Percentiles rank a stretch among this genome's conserved stretches.
Evolutionary conservation across 1,139 yeast species (phyloP).

Genomic region (Kodamaea fungicola): DNA sequence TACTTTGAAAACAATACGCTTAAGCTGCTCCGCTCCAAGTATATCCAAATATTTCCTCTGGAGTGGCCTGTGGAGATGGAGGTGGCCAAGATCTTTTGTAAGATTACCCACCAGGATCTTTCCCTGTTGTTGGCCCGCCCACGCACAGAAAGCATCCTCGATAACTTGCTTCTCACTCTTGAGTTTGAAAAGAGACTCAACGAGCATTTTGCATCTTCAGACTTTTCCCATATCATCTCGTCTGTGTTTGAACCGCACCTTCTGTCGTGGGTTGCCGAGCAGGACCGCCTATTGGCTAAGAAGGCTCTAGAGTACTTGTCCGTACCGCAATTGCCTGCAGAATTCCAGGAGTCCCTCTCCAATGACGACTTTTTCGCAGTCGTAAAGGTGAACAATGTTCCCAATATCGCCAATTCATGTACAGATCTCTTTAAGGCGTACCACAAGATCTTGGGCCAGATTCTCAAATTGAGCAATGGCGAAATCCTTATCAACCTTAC

Average conservation of each 20-base stretch:
- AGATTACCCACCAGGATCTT: constrained; percentile 66
- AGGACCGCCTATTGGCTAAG: constrained; percentile 58
- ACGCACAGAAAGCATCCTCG: constrained; percentile 14
- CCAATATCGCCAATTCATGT: constrained; percentile 74
- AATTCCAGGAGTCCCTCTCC: constrained; percentile 19
- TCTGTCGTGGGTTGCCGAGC: constrained; percentile 83
- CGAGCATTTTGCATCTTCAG: constrained; percentile 46
- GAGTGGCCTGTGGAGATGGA: constrained; percentile 69
- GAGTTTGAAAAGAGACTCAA: constrained; percentile 79
- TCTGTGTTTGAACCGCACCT: constrained; percentile 82
- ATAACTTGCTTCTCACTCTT: constrained; percentile 30
- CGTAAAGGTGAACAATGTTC: constrained; percentile 41
- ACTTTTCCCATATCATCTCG: constrained; percentile 56
- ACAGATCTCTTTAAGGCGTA: constrained; percentile 81
- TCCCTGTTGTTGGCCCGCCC: constrained; percentile 13
- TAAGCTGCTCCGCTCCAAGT: constrained; percentile 53
- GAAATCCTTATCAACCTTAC: constrained; percentile 63
- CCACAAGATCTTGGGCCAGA: constrained; percentile 68
- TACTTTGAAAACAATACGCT: constrained; percentile 69
- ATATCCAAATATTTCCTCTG: constrained; percentile 56
- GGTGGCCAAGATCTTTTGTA: constrained; percentile 62
- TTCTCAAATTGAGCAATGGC: constrained; percentile 72
- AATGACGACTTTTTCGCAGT: constrained; percentile 28
- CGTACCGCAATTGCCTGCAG: constrained; percentile 41
- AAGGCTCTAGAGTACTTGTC: constrained; percentile 62